Percentiles rank a stretch among this genome's conserved stretches.
These are phyloP conservation scores for Bretziella fagacearum DNA, from an alignment of 2,329 filamentous ascomycete genomes.

Conservation along the genomic window DNA sequence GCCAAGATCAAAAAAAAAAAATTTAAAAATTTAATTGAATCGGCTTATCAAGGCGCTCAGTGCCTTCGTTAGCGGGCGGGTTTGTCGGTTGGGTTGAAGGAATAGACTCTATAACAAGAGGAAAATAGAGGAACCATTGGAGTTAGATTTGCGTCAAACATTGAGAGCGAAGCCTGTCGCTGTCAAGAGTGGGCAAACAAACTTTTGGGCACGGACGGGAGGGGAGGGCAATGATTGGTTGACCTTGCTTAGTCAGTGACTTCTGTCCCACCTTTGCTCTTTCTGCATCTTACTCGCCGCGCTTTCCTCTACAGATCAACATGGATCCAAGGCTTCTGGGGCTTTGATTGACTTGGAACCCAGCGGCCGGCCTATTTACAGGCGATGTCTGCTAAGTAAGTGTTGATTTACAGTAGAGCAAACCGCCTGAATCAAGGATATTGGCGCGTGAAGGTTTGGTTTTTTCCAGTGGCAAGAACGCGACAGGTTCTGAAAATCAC, in stretches of 20 bases:
- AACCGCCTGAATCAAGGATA: background rate
- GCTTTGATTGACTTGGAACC: too few relatives aligned
- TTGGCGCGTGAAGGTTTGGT: too few relatives aligned
- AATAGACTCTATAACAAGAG: constrained; percentile 4
- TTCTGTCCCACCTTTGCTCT: constrained; percentile 8
- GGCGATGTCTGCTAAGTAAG: too few relatives aligned
- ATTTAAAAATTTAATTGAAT: too few relatives aligned
- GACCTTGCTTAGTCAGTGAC: constrained; percentile 5
- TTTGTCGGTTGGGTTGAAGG: background rate
- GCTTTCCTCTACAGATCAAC: background rate
- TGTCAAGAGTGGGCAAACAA: constrained; percentile 5
- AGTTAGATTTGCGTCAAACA: constrained; percentile 2
- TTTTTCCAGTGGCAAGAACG: too few relatives aligned
- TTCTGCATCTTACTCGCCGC: background rate
- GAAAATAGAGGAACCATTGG: constrained; percentile 4
- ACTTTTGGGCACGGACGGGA: constrained; percentile 9
- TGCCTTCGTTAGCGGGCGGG: too few relatives aligned
- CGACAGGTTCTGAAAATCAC: background rate
- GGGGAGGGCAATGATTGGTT: constrained; percentile 7
- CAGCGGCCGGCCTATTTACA: background rate
- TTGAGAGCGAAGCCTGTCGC: background rate
- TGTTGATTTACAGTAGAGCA: background rate
- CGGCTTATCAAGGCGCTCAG: too few relatives aligned
- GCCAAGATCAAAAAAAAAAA: background rate
- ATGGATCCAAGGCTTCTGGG: too few relatives aligned